Evolutionary conservation across 352 stramenopile genomes (phyloP).

Genomic region (Globisporangium heterothallicum): DNA sequence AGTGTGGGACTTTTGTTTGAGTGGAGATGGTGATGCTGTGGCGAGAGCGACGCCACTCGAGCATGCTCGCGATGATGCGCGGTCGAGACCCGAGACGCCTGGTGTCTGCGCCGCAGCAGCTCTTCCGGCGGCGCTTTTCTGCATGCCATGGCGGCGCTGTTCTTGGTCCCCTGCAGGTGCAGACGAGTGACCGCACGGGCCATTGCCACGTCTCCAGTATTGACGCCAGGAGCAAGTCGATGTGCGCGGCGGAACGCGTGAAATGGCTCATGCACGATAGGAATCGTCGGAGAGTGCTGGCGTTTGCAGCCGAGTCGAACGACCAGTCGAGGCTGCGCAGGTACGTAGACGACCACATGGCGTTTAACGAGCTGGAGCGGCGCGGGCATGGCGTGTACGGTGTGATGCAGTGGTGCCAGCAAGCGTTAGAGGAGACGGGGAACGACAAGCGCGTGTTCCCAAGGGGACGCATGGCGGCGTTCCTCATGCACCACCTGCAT

Average conservation of each 20-base stretch:
- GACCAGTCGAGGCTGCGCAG: constrained; percentile 20
- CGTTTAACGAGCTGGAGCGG: constrained; percentile 68
- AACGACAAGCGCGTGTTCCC: constrained; percentile 48
- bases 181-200: constrained; percentile 14
- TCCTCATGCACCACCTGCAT: constrained; percentile 48
- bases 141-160: background rate
- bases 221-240: constrained; percentile 17
- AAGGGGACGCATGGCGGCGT: constrained; percentile 34
- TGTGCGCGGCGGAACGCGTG: constrained; percentile 23
- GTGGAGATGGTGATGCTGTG: constrained; percentile 10
- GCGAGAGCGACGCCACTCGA: constrained; percentile 7
- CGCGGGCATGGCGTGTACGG: constrained; percentile 51
- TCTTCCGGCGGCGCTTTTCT: background rate
- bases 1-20: background rate
- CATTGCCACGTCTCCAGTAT: constrained; percentile 29
- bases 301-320: constrained; percentile 22
- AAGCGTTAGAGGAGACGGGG: constrained; percentile 57
- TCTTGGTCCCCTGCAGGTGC: constrained; percentile 2
- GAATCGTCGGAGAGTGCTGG: constrained; percentile 27
- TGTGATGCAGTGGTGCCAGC: constrained; percentile 56
- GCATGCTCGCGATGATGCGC: background rate
- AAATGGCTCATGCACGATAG: constrained; percentile 21
- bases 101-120: too few relatives aligned
- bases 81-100: background rate
- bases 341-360: constrained; percentile 19